Evolutionary conservation across 1,284 basidiomycete genomes (phyloP), one percentile per base, ranked within the genome.

Genomic region (Ustilago tritici): DNA sequence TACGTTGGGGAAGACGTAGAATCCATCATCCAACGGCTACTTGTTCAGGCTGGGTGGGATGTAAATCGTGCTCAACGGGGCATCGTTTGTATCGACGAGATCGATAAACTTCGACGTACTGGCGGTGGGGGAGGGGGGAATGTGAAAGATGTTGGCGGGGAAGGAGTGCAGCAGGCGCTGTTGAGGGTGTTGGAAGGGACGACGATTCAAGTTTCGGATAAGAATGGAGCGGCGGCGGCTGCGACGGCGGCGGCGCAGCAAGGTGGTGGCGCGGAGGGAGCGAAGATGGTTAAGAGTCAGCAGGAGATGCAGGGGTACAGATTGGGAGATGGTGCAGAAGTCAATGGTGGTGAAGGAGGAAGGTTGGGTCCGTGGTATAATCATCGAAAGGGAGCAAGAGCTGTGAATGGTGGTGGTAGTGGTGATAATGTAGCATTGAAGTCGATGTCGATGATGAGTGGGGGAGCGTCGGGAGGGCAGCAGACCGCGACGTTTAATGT

Each of bases 61-160:
- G 61, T 79, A 1, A 60, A 46, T 15, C 47, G 61, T 0, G 80
- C 80, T 0, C 69, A 82, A 56, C 12, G 67, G 3, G 79, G 81
- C 4, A 98, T 98, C 67, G 92, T 98, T 23, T 96, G 95, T 85
- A 95, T 98, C 59, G 96, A 98, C 82, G 96, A 98, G 88, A 89
- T 95, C 2, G 95, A 98, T 88, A 98, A 98, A 88, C 91, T 98
- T 61, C 46, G 93, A 93, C 52, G 47, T 17, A 63, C 53, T 23
- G 58, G 91, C 66, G 85, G 86, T 15, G 63, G 31, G 0, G 58
- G 91, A 66, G 86, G 85, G 3, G 3, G 92, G 93, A 4, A 92
- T 92, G 43, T n/a, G 1, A 91, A 94, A 57, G 96, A 98, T 84
- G 95, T 98, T 0, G 93, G 94, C 23, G 95, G 95, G 5, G 95